A percentile compares a stretch with the other conserved stretches of the same genome.
These are phyloP conservation scores for Kodamaea fukazawae DNA, from an alignment of 805 yeast species.

Conservation along the genomic window DNA sequence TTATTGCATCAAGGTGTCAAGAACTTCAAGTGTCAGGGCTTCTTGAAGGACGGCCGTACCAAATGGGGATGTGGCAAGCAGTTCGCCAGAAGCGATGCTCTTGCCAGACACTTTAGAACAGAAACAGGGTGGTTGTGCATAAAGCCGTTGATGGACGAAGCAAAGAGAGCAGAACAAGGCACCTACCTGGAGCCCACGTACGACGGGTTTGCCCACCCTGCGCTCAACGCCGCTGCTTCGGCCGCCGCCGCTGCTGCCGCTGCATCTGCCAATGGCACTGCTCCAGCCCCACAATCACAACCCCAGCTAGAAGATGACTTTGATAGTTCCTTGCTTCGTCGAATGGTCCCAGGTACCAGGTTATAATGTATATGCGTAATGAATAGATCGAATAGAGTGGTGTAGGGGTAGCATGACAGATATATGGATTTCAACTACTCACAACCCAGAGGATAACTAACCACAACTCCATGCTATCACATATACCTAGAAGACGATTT, in stretches of 20 bases:
- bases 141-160: constrained; percentile 62
- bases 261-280: background rate
- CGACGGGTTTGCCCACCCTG: too few species aligned
- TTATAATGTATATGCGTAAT: constrained; percentile 4
- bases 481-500: too few species aligned
- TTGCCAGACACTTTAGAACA: constrained; percentile 71
- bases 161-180: constrained; percentile 28
- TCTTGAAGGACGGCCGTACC: constrained; percentile 52
- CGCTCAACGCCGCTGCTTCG: background rate
- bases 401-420: too few species aligned
- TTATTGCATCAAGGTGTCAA: constrained; percentile 70
- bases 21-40: constrained; percentile 66
- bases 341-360: constrained; percentile 1
- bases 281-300: background rate
- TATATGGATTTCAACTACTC: too few species aligned
- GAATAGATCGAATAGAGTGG: constrained; percentile 1
- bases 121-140: constrained; percentile 74
- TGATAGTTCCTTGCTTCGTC: constrained; percentile 3
- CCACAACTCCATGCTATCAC: too few species aligned
- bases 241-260: too few species aligned
- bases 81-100: constrained; percentile 76
- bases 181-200: background rate
- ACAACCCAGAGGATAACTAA: too few species aligned
- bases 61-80: constrained; percentile 74
- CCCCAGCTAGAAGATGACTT: constrained; percentile 5